Evolutionary conservation across 2,329 filamentous ascomycete species (phyloP).

Genomic region (Penicillium brevicompactum): DNA sequence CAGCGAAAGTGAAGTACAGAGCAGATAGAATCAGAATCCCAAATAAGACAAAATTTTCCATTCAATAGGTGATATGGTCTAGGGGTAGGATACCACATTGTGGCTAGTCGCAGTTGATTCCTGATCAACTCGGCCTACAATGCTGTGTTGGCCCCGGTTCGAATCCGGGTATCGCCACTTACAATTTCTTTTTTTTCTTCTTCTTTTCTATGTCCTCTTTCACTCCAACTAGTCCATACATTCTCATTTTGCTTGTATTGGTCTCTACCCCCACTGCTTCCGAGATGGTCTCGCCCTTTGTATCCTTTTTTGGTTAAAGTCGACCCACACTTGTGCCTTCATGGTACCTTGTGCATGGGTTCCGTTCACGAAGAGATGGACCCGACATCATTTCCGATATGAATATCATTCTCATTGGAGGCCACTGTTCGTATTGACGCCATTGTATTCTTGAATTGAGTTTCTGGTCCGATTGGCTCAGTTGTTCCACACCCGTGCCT

Average conservation of each 20-base stretch:
- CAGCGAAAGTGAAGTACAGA: neutral
- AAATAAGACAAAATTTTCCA: neutral
- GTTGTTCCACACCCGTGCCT: neutral
- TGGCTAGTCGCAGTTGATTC: neutral
- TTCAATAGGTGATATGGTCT: neutral
- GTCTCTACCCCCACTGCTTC: neutral
- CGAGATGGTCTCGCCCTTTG: no score
- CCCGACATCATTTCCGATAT: no score
- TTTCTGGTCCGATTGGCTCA: neutral
- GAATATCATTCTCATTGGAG: no score
- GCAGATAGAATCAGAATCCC: neutral
- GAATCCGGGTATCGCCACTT: neutral
- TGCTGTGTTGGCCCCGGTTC: neutral
- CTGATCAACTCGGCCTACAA: neutral
- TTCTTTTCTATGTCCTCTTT: neutral
- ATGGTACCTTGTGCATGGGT: no score
- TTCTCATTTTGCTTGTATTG: no score
- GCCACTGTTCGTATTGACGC: no score
- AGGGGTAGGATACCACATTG: neutral
- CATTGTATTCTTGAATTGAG: no score
- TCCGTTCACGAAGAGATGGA: no score
- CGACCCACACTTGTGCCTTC: no score
- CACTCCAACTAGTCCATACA: no score
- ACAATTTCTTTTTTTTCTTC: neutral
- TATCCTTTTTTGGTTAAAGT: no score